Evolutionary conservation across 2,329 filamentous ascomycete genomes (phyloP).

Genomic region (Balansia obtecta): DNA sequence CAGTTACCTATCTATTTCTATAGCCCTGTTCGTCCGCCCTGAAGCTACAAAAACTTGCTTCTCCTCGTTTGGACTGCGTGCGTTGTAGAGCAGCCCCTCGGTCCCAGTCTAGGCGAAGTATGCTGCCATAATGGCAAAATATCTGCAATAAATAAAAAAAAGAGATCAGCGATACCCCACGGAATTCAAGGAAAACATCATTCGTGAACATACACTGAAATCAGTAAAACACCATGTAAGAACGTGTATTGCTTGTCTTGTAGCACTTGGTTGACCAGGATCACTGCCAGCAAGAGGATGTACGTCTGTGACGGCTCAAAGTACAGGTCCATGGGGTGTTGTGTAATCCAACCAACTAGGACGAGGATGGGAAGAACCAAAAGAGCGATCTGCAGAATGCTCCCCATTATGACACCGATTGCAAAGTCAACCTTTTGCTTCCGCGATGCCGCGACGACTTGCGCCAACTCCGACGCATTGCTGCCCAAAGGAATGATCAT

Average conservation of each 20-base stretch:
- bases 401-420: constrained; percentile 9
- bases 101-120: background rate
- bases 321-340: constrained; percentile 7
- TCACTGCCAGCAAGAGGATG: constrained; percentile 8
- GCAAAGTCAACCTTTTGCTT: constrained; percentile 9
- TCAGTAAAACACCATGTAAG: constrained; percentile 8
- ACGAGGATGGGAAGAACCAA: constrained; percentile 9
- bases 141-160: background rate
- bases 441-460: constrained; percentile 8
- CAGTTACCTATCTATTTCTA: constrained; percentile 9
- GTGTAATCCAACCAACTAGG: constrained; percentile 6
- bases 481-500: constrained; percentile 9
- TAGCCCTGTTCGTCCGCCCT: constrained; percentile 8
- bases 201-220: constrained; percentile 8
- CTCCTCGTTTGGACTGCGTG: background rate
- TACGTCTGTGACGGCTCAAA: constrained; percentile 10
- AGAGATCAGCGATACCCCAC: background rate
- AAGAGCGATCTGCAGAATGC: constrained; percentile 9
- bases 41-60: constrained; percentile 1
- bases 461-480: constrained; percentile 8
- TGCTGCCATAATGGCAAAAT: constrained; percentile 3
- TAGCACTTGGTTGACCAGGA: constrained; percentile 9
- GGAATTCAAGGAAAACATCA: background rate
- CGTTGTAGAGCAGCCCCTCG: background rate
- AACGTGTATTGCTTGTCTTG: constrained; percentile 10